Percentiles rank a stretch among this genome's conserved stretches.
These are phyloP conservation scores for Ceratonia siliqua DNA, from an alignment of 306 rosid genomes.

Conservation along the genomic window DNA sequence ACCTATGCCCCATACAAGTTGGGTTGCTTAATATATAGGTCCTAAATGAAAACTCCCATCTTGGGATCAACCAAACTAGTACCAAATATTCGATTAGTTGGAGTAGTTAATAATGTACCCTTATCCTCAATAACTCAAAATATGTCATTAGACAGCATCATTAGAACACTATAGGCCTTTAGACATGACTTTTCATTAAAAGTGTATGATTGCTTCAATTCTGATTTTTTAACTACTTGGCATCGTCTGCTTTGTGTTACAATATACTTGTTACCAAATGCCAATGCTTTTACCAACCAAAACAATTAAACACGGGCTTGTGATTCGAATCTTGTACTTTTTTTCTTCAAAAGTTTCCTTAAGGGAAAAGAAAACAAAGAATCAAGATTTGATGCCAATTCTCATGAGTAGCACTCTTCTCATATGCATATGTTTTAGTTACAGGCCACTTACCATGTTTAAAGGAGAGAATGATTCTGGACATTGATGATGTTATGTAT, in stretches of 20 bases:
- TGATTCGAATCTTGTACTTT: neutral
- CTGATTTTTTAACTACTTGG: neutral
- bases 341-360: neutral
- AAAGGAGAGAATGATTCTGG: neutral
- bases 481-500: too few relatives aligned
- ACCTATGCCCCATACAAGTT: neutral
- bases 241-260: neutral
- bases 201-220: neutral
- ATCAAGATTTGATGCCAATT: too few relatives aligned
- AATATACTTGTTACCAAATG: neutral
- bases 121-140: constrained; percentile 2
- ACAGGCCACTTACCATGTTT: neutral
- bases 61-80: neutral
- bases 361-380: too few relatives aligned
- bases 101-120: neutral
- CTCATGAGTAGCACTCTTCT: neutral
- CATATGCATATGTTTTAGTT: too few relatives aligned
- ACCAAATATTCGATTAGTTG: neutral
- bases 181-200: neutral
- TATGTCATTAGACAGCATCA: neutral
- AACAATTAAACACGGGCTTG: neutral
- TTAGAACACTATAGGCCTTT: neutral
- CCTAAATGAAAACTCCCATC: neutral
- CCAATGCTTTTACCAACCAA: neutral
- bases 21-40: neutral